These are phyloP conservation scores for Multifurca ochricompacta DNA, from an alignment of 768 basidiomycete genomes.

Conservation along the genomic window DNA sequence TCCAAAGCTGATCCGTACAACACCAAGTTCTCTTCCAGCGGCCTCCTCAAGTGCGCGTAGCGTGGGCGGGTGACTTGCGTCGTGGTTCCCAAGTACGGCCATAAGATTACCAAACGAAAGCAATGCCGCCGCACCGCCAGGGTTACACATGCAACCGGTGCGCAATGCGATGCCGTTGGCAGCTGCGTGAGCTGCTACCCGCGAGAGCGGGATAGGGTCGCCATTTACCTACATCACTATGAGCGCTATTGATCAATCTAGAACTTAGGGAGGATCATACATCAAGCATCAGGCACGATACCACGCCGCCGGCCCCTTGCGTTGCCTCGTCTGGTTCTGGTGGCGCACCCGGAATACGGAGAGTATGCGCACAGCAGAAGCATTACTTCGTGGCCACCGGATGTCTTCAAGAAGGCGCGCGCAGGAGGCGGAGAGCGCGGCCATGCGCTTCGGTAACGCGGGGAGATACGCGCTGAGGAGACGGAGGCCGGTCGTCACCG, in stretches of 20 bases:
- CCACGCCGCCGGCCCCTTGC: conserved; percentile 15
- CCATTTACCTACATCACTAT: conserved; percentile 6
- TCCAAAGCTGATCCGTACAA: conserved; percentile 71
- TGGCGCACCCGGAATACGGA: conserved; percentile 43
- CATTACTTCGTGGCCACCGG: conserved; percentile 48
- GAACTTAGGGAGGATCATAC: neutral
- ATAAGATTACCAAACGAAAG: conserved; percentile 61
- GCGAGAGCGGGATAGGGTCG: conserved; percentile 38
- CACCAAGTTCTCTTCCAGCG: conserved; percentile 64
- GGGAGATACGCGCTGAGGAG: conserved; percentile 75
- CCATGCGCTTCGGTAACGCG: conserved; percentile 68
- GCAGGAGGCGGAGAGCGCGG: conserved; percentile 58
- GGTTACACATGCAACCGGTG: conserved; percentile 85
- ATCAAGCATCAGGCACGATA: conserved; percentile 15
- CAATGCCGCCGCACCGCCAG: conserved; percentile 69
- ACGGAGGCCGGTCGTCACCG: conserved; percentile 71
- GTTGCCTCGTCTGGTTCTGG: conserved; percentile 8
- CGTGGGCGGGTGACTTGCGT: conserved; percentile 36
- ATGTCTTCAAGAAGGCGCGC: conserved; percentile 46
- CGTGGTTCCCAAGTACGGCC: conserved; percentile 49
- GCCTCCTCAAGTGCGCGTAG: conserved; percentile 44
- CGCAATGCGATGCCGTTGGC: conserved; percentile 60
- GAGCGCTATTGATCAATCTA: neutral
- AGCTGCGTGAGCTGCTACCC: conserved; percentile 41
- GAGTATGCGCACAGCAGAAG: conserved; percentile 59